phyloP scores from a whole-genome alignment of 108 stramenopile genomes.

The Cyclotella baltica region DNA sequence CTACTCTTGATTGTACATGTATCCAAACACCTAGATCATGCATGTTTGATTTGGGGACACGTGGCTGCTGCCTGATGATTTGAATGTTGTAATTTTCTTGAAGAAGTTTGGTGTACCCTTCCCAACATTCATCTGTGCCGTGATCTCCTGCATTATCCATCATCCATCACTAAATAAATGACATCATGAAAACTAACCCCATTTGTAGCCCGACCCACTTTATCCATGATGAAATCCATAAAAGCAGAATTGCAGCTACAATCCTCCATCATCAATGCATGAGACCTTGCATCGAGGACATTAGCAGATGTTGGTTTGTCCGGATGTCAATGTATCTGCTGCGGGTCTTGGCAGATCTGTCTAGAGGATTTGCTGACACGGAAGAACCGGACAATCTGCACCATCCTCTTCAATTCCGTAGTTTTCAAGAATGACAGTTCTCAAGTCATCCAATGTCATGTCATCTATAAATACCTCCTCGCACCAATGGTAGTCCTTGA shows the following conservation, averaged over 20 bases:
- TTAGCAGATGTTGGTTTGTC: not conserved
- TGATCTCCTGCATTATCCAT: constrained; percentile 49
- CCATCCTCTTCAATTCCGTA: constrained; percentile 9
- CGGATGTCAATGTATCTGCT: not conserved
- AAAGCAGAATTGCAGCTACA: constrained; percentile 35
- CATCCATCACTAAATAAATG: constrained; percentile 39
- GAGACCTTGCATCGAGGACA: not conserved
- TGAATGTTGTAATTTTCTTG: constrained; percentile 25
- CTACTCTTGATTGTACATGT: constrained; percentile 12
- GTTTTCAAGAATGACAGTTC: not conserved
- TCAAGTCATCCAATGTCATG: constrained; percentile 8
- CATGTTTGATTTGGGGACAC: constrained; percentile 32
- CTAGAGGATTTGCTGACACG: not conserved
- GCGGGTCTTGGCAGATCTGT: too few species aligned
- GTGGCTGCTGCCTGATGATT: constrained; percentile 23
- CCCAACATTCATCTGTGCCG: constrained; percentile 25
- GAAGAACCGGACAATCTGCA: not conserved
- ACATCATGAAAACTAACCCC: constrained; percentile 7
- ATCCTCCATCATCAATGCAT: constrained; percentile 27
- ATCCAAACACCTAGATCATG: constrained; percentile 47
- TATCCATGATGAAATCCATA: constrained; percentile 21
- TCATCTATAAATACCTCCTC: not conserved
- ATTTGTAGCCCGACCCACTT: constrained; percentile 17
- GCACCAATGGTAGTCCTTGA: constrained; percentile 3
- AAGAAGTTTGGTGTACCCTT: constrained; percentile 1